These are phyloP conservation scores for Paracorniculantispora psalliotae DNA, from an alignment of 2,329 filamentous ascomycete genomes.

Conservation along the genomic window DNA sequence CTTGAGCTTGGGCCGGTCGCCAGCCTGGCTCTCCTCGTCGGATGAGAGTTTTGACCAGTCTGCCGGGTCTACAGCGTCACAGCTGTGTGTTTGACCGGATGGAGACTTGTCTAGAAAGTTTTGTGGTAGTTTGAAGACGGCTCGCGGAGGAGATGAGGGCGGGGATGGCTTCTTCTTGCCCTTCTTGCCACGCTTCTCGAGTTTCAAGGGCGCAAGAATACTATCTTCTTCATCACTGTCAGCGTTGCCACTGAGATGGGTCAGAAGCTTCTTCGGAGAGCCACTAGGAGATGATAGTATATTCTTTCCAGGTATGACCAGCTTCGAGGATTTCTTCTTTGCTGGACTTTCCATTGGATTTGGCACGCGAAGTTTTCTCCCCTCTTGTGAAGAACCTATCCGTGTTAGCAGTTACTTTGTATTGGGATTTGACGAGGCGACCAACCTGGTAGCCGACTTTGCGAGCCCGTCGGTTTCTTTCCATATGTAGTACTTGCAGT, in stretches of 20 bases:
- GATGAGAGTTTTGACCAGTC: conserved; percentile 1
- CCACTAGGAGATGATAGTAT: conserved; percentile 3
- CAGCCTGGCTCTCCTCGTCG: conserved; percentile 4
- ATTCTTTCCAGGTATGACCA: not conserved
- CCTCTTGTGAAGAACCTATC: conserved; percentile 7
- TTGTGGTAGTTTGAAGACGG: conserved; percentile 20
- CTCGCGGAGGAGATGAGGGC: conserved; percentile 16
- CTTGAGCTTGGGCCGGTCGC: not conserved
- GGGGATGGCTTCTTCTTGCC: conserved; percentile 4
- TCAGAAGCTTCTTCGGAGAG: conserved; percentile 1
- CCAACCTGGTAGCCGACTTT: conserved; percentile 16
- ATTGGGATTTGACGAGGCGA: not conserved
- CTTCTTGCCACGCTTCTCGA: not conserved
- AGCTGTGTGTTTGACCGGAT: not conserved
- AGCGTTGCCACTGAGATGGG: not conserved
- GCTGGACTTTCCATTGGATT: conserved; percentile 8
- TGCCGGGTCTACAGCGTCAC: not conserved
- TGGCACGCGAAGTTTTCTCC: not conserved
- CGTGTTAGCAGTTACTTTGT: not conserved
- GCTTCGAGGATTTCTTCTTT: not conserved
- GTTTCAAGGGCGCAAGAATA: not conserved
- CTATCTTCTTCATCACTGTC: conserved; percentile 5
- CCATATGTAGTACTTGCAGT: conserved; percentile 23
- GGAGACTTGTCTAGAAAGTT: not conserved
- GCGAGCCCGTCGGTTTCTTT: conserved; percentile 19